Evolutionary conservation across 345 rosid species (phyloP), one percentile per base, ranked within the genome.

Genomic region (Heritiera littoralis): DNA sequence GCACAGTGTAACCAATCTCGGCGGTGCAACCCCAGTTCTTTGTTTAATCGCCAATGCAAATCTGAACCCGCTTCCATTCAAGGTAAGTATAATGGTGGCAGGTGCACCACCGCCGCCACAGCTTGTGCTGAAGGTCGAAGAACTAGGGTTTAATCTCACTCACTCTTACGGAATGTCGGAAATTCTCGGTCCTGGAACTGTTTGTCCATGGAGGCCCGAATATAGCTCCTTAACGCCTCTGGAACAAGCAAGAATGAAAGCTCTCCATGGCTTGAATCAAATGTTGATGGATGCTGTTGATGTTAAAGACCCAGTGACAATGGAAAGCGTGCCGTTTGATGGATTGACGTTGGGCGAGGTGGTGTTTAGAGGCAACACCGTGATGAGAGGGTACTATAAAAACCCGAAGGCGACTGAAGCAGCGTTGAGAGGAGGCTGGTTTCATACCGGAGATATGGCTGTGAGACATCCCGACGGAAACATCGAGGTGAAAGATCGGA

Each of bases 111-210:
- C 43, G 0, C 59, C 20, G 0, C 43, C 74, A 7, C 20, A 49
- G 2, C 43, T 49, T 2, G 58, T 49, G 18, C 6, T 28, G n/a
- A 49, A 70, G 43, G 11, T 70, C 23, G 74, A 70, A 70, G 58
- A 46, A 9, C 58, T 48, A n/a, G 41, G 74, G 17, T 70, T 68
- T 48, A 12, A 23, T 12, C 58, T 70, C n/a, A 70, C 74, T 23
- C 74, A 28, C 74, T 28, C 59, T 23, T 23, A 49, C 15, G 74
- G 74, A 13, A 70, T 70, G 74, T 70, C 59, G 5, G 74, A 70
- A 30, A 49, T 70, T 0, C 54, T 70, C 3, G 58, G 74, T 2
- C 74, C 43, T 7, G 74, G 56, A 8, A 48, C 74, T 28, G 20
- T 46, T 15, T 68, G 46, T 46, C 73, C 73, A 46, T 68, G 55